Evolutionary conservation across 2,329 filamentous ascomycete species (phyloP), one percentile per base, ranked within the genome.

Genomic region (Colletotrichum magnum): DNA sequence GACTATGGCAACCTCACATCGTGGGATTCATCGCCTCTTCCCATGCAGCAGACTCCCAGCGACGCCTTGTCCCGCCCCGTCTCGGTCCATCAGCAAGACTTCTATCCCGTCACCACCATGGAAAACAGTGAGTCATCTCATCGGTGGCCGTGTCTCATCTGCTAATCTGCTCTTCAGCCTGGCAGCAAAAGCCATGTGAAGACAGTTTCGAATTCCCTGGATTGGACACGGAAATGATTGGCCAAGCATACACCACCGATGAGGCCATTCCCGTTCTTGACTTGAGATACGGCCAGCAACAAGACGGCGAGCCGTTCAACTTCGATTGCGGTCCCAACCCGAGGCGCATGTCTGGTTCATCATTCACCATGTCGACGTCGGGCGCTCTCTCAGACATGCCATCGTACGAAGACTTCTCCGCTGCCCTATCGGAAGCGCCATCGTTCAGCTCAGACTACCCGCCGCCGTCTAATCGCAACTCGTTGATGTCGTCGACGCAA

Each of bases 351-450:
- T 93, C 92, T 21, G 91, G 91, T 56, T 93, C 92, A 2, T 93
- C 92, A 1, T 92, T 93, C 75, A 92, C 91, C 47, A 87, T 93
- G 81, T 93, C 92, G 16, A 93, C 88, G 1, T 87, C 87, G 50
- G 87, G 90, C 24, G 85, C 85, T 24, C 82, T 92, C 50, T 91
- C 90, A 5, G 91, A 93, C 74, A 88, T 93, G 78, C 86, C 90
- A 58, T 89, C 90, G 4, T 93, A 92, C 76, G 91, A 94, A 66
- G 91, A 94, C 72, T 89, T 92, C 75, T 90, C 91, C 16, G 83
- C 90, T 26, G 85, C 88, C 24, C 79, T 91, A 65, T 92, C 91
- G 7, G 91, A 93, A 72, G 89, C 89, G 45, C 87, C 89, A 39
- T 92, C 90, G 13, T 92, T 91, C 78, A 84, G 81, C 72, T 90